These are phyloP conservation scores for Calamus simplicifolius DNA, from an alignment of 176 grass and related monocot species.

Conservation along the genomic window DNA sequence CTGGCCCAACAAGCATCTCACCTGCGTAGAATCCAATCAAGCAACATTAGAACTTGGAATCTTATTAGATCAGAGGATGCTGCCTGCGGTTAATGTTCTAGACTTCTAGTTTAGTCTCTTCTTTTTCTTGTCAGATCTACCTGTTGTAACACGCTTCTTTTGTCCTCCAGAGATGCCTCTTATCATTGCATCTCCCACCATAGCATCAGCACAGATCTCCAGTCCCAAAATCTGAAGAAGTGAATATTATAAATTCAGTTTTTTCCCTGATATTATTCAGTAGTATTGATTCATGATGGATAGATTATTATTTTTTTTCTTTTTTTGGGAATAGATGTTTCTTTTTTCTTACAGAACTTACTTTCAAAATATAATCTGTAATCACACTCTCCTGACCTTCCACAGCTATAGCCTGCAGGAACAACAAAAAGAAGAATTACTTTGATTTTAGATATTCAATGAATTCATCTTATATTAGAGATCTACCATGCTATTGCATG, in stretches of 20 bases:
- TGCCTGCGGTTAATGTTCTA: neutral
- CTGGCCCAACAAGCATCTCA: conserved; percentile 84
- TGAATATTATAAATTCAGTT: neutral
- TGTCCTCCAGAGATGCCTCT: conserved; percentile 82
- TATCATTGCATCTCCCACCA: conserved; percentile 70
- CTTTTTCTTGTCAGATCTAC: conserved; percentile 23
- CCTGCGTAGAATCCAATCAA: conserved; percentile 16
- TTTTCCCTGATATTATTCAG: too few species aligned
- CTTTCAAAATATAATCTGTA: conserved; percentile 83
- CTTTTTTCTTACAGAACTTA: conserved; percentile 4
- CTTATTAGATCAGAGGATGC: neutral
- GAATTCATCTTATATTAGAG: too few species aligned
- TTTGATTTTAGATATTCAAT: too few species aligned
- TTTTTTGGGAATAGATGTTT: too few species aligned
- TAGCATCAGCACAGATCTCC: conserved; percentile 73
- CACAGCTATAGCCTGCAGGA: conserved; percentile 43
- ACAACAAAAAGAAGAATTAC: too few species aligned
- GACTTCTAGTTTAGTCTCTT: neutral
- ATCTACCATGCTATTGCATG: too few species aligned
- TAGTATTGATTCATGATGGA: neutral
- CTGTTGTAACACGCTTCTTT: conserved; percentile 88
- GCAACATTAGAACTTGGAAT: neutral
- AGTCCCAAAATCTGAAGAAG: conserved; percentile 53
- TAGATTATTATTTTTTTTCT: neutral
- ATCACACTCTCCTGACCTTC: conserved; percentile 70